Evolutionary conservation across 148 eudicot species (phyloP), one percentile per base, ranked within the genome.

Genomic region (Dianthus caryophyllus): DNA sequence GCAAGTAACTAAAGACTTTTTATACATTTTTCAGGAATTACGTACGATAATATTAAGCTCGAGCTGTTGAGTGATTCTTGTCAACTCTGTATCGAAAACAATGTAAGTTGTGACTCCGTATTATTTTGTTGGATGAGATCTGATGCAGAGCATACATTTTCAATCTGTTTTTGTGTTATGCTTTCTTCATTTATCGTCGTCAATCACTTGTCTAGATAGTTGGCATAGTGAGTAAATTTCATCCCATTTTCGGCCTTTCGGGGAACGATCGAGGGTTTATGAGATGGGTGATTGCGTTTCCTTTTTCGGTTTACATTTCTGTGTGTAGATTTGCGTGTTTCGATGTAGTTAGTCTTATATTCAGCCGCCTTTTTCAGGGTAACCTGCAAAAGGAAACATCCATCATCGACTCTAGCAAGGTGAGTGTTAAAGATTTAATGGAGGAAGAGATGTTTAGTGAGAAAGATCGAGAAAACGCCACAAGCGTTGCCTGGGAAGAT

Each of bases 361-460:
- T n/a, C 66, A 57, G 38, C 43, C 20, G 41, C 59, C 26, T 73
- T 60, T n/a, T 63, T 76, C 76, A 84, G 96, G 87, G 48, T 13
- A 71, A 58, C 60, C 76, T 67, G 61, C 83, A 77, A 69, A 68
- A 66, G 69, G 86, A 77, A n/a, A 62, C 67, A 54, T 53, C 66
- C 43, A 61, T 30, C 22, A 57, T 73, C 61, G 86, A 86, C 73
- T 31, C 29, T 53, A 56, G 69, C n/a, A 85, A 84, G 73, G 73
- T 81, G 70, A 88, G 96, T 73, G 91, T 95, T 53, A 90, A 90
- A 82, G 88, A 85, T 69, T 85, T 95, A 38, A 88, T 95, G 96
- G 91, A 82, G 71, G 97, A 86, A 77, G 99, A 90, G 71, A 94
- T 90, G 97, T 58, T 71, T 61, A 72, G 76, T n/a, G 97, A 83